phyloP scores from a whole-genome alignment of 805 yeast species.

The Candida namnaoensis region DNA sequence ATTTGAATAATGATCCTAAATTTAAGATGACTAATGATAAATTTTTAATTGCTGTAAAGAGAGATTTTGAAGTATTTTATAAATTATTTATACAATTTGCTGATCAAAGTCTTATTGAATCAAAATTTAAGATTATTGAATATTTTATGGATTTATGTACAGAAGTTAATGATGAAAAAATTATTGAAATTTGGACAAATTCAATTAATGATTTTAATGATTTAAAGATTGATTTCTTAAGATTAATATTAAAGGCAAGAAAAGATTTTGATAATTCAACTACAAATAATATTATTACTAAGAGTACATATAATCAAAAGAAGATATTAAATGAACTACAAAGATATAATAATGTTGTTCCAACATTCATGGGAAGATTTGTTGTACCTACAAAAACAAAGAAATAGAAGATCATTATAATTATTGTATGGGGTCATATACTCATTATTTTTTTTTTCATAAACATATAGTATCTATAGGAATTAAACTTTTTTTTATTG shows the following conservation, averaged over 20 bases:
- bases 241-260: slow-evolving; percentile 45
- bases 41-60: slow-evolving; percentile 41
- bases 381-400: neutral
- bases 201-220: slow-evolving; percentile 64
- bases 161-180: slow-evolving; percentile 34
- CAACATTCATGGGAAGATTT: slow-evolving; percentile 2
- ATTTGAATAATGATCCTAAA: slow-evolving; percentile 32
- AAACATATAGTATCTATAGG: no score
- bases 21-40: slow-evolving; percentile 33
- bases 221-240: slow-evolving; percentile 64
- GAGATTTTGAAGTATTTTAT: slow-evolving; percentile 52
- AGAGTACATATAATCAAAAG: neutral
- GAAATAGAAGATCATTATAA: neutral
- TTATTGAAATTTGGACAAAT: slow-evolving; percentile 49
- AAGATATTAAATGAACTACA: neutral
- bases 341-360: neutral
- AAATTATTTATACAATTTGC: slow-evolving; percentile 39
- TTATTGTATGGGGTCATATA: no score
- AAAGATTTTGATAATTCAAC: slow-evolving; percentile 22
- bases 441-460: no score
- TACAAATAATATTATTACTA: neutral
- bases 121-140: slow-evolving; percentile 51
- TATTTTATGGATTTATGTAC: slow-evolving; percentile 48
- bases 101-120: slow-evolving; percentile 32
- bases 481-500: no score